A percentile compares a stretch with the other conserved stretches of the same genome.
These are phyloP conservation scores for Pinus albicaulis DNA, from an alignment of 75 land plant species.

Conservation along the genomic window DNA sequence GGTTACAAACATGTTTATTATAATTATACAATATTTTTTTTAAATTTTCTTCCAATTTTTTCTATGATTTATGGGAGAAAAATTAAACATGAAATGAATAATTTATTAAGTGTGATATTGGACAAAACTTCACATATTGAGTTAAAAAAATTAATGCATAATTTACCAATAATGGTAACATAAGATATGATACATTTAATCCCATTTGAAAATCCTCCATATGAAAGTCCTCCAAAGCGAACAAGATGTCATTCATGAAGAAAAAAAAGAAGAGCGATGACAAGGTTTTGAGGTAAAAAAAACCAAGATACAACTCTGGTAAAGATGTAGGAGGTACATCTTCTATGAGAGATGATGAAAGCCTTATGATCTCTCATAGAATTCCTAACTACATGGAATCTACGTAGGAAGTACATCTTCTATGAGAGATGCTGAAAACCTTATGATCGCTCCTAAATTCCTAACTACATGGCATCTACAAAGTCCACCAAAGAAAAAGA, in stretches of 20 bases:
- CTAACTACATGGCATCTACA: neutral
- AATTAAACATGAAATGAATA: too few relatives aligned
- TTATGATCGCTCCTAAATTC: slow-evolving; percentile 54
- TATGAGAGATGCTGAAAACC: slow-evolving; percentile 65
- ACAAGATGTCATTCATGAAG: slow-evolving; percentile 13
- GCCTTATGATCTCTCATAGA: slow-evolving; percentile 65
- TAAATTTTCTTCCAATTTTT: too few relatives aligned
- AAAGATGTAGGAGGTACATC: slow-evolving; percentile 18
- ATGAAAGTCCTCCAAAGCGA: slow-evolving; percentile 15
- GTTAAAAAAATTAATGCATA: slow-evolving; percentile 16
- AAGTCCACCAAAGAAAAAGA: neutral
- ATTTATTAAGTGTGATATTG: too few relatives aligned
- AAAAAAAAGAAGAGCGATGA: slow-evolving; percentile 2
- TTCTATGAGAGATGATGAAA: slow-evolving; percentile 57
- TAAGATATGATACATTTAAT: slow-evolving; percentile 15
- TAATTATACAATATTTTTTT: too few relatives aligned
- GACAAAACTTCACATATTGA: neutral
- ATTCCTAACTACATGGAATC: neutral
- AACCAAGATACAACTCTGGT: slow-evolving; percentile 17
- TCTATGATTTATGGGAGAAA: too few relatives aligned
- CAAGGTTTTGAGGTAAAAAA: slow-evolving; percentile 8
- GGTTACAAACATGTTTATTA: too few relatives aligned
- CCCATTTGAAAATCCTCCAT: slow-evolving; percentile 11
- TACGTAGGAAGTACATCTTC: slow-evolving; percentile 18
- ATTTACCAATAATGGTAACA: slow-evolving; percentile 17